phyloP scores from a whole-genome alignment of 129 eudicot genomes.

The Rutidosis leptorrhynchoides region DNA sequence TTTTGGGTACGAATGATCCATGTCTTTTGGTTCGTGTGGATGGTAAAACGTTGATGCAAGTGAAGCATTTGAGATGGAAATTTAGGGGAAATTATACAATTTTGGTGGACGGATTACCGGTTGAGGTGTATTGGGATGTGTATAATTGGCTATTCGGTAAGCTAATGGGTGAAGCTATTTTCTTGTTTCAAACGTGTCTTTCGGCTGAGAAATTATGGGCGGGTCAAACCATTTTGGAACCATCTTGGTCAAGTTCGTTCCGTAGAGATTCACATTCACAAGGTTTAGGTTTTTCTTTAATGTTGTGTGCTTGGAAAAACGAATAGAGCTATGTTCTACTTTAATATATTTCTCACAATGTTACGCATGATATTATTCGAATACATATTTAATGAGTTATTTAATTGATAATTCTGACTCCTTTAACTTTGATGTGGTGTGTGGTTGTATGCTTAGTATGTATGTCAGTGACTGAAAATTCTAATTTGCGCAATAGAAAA shows the following conservation, averaged over 20 bases:
- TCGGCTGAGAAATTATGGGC: constrained; percentile 52
- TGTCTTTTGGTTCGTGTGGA: constrained; percentile 51
- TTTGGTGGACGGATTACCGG: constrained; percentile 67
- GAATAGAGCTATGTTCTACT: constrained; percentile 38
- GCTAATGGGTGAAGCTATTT: constrained; percentile 53
- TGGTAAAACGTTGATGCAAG: constrained; percentile 53
- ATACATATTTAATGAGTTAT: constrained; percentile 31
- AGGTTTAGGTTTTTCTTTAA: constrained; percentile 58
- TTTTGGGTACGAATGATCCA: constrained; percentile 40
- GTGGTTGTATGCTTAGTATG: constrained; percentile 1
- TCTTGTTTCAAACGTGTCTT: constrained; percentile 58
- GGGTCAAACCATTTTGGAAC: constrained; percentile 24
- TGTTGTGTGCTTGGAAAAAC: constrained; percentile 79
- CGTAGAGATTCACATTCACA: constrained; percentile 45
- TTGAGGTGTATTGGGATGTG: constrained; percentile 83
- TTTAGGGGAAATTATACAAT: constrained; percentile 67
- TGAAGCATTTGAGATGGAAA: constrained; percentile 65
- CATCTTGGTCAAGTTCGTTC: constrained; percentile 41
- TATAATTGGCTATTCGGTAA: constrained; percentile 74
- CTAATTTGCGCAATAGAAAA: too few relatives aligned
- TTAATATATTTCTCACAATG: constrained; percentile 7
- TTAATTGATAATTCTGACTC: background rate
- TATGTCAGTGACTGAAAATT: background rate
- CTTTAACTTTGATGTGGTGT: background rate
- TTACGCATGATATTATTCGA: constrained; percentile 29